Evolutionary conservation across 2,329 filamentous ascomycete genomes (phyloP), one percentile per base, ranked within the genome.

Genomic region (Cladosporium colombiae): DNA sequence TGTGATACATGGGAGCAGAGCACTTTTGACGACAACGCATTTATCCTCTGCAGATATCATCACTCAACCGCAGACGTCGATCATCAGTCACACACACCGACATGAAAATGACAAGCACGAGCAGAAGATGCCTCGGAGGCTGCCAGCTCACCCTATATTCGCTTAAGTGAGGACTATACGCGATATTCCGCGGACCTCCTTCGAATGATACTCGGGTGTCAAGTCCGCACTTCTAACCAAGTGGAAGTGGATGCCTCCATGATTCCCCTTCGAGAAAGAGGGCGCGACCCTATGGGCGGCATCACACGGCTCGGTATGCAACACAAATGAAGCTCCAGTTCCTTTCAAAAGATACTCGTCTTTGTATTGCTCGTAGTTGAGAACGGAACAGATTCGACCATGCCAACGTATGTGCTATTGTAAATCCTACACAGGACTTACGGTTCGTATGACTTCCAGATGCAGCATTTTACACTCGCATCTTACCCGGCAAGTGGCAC

Each of bases 1-100:
- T 23, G 31, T 55, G 52, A 55, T 55, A n/a, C 27, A 11, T 33
- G 18, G 27, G 23, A 29, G 52, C 1, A 33, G 18, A 33, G 13
- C 25, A 53, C 13, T 18, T 5, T 27, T 31, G 50, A 53, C 10
- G n/a, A 46, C 25, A 31, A 11, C 50, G 10, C 50, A 53, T 29
- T 55, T 10, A 21, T 40, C 23, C 5, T 37, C 21, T 57, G 33
- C 31, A n/a, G 55, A 40, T 16, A 8, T 27, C 53, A 40, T 14
- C n/a, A 27, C 55, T 57, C 55, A 57, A 33, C 55, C 13, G 33
- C 55, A 57, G 31, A 57, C 37, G 33, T 23, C 33, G 37, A 57
- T 5, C 25, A n/a, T 31, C 52, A 33, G 18, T 55, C 52, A 55
- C 52, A 21, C 29, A 55, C 52, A 55, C 52, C 52, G 52, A 55